Percentiles rank a stretch among this genome's conserved stretches.
Evolutionary conservation across 257 asterid species (phyloP).

Genomic region (Salvia splendens): DNA sequence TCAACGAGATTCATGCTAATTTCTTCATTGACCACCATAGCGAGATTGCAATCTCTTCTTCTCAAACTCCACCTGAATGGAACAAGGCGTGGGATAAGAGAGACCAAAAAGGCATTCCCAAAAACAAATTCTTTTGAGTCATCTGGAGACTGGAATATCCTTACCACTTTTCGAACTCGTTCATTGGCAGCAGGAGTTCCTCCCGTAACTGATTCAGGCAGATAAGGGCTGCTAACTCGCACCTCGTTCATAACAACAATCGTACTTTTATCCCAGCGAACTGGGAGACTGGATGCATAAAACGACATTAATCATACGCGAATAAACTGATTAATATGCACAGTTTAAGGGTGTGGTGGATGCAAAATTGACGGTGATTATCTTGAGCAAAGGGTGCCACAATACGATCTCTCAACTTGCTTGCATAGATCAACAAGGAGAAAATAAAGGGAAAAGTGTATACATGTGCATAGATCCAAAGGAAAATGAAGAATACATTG

Average conservation of each 20-base stretch:
- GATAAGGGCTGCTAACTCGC: conserved; percentile 92
- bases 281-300: conserved; percentile 72
- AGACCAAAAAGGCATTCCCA: background rate
- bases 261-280: conserved; percentile 87
- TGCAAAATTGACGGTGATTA: too few relatives aligned
- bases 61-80: conserved; percentile 65
- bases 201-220: conserved; percentile 83
- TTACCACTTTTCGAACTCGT: conserved; percentile 97
- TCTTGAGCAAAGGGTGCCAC: background rate
- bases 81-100: conserved; percentile 4
- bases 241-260: conserved; percentile 98
- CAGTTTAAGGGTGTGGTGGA: too few relatives aligned
- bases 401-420: background rate
- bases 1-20: background rate
- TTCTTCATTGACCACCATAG: conserved; percentile 34
- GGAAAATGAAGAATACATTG: background rate
- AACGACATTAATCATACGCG: conserved; percentile 8
- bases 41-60: conserved; percentile 61
- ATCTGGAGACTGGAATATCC: background rate
- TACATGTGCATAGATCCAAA: background rate
- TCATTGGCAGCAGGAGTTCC: conserved; percentile 98
- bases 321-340: too few relatives aligned
- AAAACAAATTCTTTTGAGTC: background rate
- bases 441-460: background rate
- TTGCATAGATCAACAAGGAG: background rate